Evolutionary conservation across 2,329 filamentous ascomycete species (phyloP).

Genomic region (Myriangium duriaei): DNA sequence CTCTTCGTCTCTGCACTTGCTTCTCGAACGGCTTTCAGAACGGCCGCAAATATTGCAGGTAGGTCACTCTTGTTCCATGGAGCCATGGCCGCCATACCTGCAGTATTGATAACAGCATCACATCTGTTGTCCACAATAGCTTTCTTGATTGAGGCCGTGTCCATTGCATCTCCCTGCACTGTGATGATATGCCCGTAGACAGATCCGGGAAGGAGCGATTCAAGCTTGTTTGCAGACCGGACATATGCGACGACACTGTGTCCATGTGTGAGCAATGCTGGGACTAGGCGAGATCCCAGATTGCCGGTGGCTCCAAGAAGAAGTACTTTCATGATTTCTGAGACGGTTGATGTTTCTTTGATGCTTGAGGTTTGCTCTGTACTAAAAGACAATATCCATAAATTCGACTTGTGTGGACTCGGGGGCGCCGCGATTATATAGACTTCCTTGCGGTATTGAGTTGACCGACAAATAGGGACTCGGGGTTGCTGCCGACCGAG

Average conservation of each 20-base stretch:
- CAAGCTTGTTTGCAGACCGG: slow-evolving; percentile 28
- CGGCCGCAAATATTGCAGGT: slow-evolving; percentile 26
- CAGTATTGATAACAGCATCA: slow-evolving; percentile 30
- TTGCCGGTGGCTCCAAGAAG: slow-evolving; percentile 30
- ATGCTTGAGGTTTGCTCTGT: no score
- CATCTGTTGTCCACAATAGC: slow-evolving; percentile 27
- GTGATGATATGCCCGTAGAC: slow-evolving; percentile 23
- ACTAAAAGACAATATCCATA: no score
- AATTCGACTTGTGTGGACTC: no score
- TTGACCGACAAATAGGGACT: no score
- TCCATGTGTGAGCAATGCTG: slow-evolving; percentile 24
- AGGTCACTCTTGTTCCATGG: slow-evolving; percentile 27
- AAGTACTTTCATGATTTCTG: slow-evolving; percentile 31
- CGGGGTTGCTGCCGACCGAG: no score
- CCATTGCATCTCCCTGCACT: slow-evolving; percentile 28
- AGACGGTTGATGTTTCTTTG: no score
- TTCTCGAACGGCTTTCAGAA: slow-evolving; percentile 22
- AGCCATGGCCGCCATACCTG: slow-evolving; percentile 26
- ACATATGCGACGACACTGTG: slow-evolving; percentile 30
- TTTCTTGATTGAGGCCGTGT: slow-evolving; percentile 22
- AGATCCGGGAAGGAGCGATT: slow-evolving; percentile 22
- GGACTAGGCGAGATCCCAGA: slow-evolving; percentile 25
- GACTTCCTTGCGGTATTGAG: no score
- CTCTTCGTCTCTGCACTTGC: slow-evolving; percentile 23
- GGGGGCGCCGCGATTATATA: no score